These are phyloP conservation scores for Lathyrus sativus DNA, from an alignment of 306 rosid genomes.

Conservation along the genomic window DNA sequence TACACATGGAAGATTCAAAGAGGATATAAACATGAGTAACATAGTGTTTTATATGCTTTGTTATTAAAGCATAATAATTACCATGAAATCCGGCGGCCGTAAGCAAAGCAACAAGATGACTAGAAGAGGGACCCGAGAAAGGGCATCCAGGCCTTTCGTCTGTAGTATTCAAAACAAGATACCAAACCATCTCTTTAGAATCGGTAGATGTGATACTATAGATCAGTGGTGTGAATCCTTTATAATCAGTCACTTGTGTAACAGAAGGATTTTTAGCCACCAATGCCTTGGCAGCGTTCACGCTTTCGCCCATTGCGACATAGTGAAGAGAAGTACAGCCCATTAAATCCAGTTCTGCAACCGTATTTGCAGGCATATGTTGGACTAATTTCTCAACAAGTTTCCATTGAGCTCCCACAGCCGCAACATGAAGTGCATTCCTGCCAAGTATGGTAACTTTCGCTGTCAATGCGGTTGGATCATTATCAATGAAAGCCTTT, in stretches of 20 bases:
- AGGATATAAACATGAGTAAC: no score
- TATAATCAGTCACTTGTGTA: conserved; percentile 40
- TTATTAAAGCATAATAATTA: conserved; percentile 16
- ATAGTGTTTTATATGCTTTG: not conserved
- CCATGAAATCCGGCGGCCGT: conserved; percentile 60
- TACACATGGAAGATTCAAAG: conserved; percentile 26
- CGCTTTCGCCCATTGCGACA: conserved; percentile 51
- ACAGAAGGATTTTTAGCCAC: conserved; percentile 38
- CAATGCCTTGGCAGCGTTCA: conserved; percentile 49
- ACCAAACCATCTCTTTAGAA: conserved; percentile 57
- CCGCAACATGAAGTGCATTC: conserved; percentile 50
- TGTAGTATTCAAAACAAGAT: conserved; percentile 50
- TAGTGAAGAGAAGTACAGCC: conserved; percentile 54
- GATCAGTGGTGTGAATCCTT: conserved; percentile 50
- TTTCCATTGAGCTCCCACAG: conserved; percentile 50
- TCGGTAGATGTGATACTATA: conserved; percentile 37
- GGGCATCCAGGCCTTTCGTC: conserved; percentile 48
- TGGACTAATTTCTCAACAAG: conserved; percentile 45
- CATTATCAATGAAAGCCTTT: conserved; percentile 38
- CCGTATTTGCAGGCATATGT: conserved; percentile 36
- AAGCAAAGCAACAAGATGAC: conserved; percentile 45
- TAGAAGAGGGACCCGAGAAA: conserved; percentile 46
- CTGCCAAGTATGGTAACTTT: conserved; percentile 40
- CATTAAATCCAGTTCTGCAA: conserved; percentile 39
- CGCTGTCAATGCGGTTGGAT: conserved; percentile 48